Conservation (phyloP, 192 early-diverging fungal species). For the Coemansia biformis region DNA sequence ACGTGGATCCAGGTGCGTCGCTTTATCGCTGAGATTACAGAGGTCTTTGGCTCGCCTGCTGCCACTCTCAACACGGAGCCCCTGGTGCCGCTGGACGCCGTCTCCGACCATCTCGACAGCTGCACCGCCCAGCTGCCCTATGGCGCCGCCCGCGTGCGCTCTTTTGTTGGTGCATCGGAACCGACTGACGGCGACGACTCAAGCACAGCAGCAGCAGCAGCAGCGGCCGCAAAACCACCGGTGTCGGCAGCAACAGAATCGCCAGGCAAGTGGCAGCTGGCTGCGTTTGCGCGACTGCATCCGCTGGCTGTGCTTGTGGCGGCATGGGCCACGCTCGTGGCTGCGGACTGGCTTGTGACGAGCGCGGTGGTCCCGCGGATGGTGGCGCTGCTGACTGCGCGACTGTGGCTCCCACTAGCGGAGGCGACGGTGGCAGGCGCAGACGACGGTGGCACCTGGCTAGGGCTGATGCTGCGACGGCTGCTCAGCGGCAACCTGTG, state of each 20-base stretch:
- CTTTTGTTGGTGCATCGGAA: constrained; percentile 6
- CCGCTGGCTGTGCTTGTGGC: constrained; percentile 18
- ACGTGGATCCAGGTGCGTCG: constrained; percentile 31
- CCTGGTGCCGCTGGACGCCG: constrained; percentile 2
- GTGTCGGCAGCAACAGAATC: constrained; percentile 1
- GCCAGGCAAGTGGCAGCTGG: neutral
- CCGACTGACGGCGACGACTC: too few species aligned
- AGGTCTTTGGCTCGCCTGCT: constrained; percentile 25
- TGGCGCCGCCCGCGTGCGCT: neutral
- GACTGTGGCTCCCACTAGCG: constrained; percentile 20
- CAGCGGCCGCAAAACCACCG: neutral
- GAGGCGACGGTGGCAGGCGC: constrained; percentile 17
- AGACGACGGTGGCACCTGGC: neutral
- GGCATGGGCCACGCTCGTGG: constrained; percentile 23
- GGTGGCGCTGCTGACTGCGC: constrained; percentile 14
- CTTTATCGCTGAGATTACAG: constrained; percentile 31
- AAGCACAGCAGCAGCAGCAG: constrained; percentile 1
- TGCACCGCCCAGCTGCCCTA: neutral
- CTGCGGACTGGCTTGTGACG: constrained; percentile 30
- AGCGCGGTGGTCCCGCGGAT: constrained; percentile 18
- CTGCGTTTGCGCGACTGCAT: constrained; percentile 18
- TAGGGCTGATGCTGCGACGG: constrained; percentile 3
- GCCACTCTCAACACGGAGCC: neutral
- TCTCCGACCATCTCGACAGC: neutral
- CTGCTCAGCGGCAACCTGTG: constrained; percentile 17